Conservation (phyloP, 1,139 yeast species). For the Taphrina wiesneri region DNA sequence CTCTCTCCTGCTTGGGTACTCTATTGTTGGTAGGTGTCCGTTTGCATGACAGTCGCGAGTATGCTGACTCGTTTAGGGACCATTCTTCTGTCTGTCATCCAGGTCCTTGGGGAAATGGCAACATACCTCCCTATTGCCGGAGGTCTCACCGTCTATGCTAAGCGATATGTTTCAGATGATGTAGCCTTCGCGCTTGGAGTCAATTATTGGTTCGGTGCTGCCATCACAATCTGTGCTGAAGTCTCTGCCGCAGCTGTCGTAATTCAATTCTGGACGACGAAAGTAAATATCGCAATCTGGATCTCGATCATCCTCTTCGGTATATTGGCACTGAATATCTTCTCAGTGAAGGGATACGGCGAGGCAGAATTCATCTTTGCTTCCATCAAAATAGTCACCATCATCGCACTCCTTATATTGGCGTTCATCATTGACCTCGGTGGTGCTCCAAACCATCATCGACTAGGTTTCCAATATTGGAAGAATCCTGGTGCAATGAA, state of each 20-base stretch:
- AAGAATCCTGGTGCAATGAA: constrained; percentile 62
- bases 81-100: constrained; percentile 67
- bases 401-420: constrained; percentile 60
- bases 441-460: constrained; percentile 54
- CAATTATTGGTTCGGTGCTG: constrained; percentile 86
- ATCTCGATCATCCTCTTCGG: constrained; percentile 66
- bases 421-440: constrained; percentile 65
- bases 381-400: constrained; percentile 52
- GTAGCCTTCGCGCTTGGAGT: constrained; percentile 71
- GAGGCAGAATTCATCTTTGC: constrained; percentile 70
- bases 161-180: constrained; percentile 20
- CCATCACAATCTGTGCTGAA: constrained; percentile 58
- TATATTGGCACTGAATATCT: constrained; percentile 47
- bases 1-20: constrained; percentile 59
- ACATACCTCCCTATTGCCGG: constrained; percentile 79
- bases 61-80: constrained; percentile 51
- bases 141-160: constrained; percentile 55
- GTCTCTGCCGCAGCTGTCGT: constrained; percentile 48
- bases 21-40: constrained; percentile 61
- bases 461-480: constrained; percentile 54
- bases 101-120: constrained; percentile 83
- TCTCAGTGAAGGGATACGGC: constrained; percentile 52
- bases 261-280: constrained; percentile 45
- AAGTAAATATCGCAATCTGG: constrained; percentile 62
- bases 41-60: constrained; percentile 37